Base-by-base conservation (phyloP, 139 green algal species). In the Astrephomene gubernaculifera region DNA sequence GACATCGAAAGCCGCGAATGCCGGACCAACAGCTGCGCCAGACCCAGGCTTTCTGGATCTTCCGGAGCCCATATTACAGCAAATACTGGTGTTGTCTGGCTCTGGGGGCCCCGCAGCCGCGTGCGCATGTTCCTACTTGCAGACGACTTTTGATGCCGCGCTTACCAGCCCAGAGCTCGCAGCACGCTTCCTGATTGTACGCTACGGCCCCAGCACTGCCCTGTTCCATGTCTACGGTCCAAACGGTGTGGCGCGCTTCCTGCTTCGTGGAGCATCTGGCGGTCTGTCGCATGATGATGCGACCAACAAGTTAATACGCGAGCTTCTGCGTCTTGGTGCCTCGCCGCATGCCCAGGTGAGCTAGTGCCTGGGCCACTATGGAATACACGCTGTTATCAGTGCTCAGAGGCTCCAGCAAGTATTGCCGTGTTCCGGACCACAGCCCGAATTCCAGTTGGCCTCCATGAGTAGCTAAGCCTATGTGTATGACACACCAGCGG, bases 161-260 rank as follows among this genome's bases (percentile, higher is more conserved):
- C 31, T 80, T 2, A 45, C 14, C 9, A 52, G 71, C 49, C 71
- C 71, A 22, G 31, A 80, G 45, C 45, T 80, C 14, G 71, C 71
- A n/a, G 71, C 71, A 9, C 45, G n/a, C 33, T 80, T 80, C 71
- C 49, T 80, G 21, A 29, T 80, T 6, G 45, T 33, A 7, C 45
- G 31, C 22, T 49, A 67, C 17, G 71, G 71, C 12, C 45, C 14
- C 33, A 36, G 31, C 4, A 80, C 45, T 4, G 71, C 71, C 2
- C 35, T 80, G 19, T 80, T 80, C 53, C 71, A 54, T 33, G 45
- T 80, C 17, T 80, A 80, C 22, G 45, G n/a, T n/a, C n/a, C n/a
- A n/a, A n/a, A n/a, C n/a, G n/a, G n/a, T n/a, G n/a, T n/a, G n/a
- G n/a, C n/a, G 45, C 27, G 27, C 45, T 8, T 10, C 71, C 31